Evolutionary conservation across 352 stramenopile species (phyloP).

Genomic region (Phytopythium oedochilum): DNA sequence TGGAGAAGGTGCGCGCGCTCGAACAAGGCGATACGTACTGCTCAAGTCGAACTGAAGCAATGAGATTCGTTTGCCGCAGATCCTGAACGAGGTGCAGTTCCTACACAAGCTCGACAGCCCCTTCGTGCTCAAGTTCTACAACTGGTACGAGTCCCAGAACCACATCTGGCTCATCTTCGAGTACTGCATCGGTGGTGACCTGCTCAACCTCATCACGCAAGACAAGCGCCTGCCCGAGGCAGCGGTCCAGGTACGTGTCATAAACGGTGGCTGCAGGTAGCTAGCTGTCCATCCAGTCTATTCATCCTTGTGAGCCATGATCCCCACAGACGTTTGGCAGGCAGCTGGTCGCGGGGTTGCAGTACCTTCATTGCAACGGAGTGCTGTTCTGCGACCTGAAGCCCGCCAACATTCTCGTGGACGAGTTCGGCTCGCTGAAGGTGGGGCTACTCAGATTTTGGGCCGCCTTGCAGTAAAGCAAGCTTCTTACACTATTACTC

Average conservation of each 20-base stretch:
- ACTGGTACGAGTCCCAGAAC: constrained; percentile 95
- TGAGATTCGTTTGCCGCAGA: too few species aligned
- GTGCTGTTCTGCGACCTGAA: constrained; percentile 92
- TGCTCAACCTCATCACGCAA: constrained; percentile 89
- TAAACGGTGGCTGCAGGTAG: too few species aligned
- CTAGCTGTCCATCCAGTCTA: not conserved
- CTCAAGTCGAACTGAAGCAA: too few species aligned
- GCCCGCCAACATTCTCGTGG: constrained; percentile 88
- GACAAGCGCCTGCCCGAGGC: constrained; percentile 80
- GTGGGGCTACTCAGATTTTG: not conserved
- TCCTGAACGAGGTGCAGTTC: constrained; percentile 86
- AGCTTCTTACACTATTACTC: too few species aligned
- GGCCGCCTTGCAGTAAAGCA: not conserved
- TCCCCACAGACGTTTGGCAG: constrained; percentile 54
- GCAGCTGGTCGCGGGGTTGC: constrained; percentile 71
- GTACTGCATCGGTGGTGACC: constrained; percentile 90
- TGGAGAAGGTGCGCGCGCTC: constrained; percentile 90
- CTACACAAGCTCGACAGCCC: constrained; percentile 84
- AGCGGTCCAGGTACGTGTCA: constrained; percentile 61
- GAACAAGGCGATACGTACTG: too few species aligned
- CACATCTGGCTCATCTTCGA: constrained; percentile 95
- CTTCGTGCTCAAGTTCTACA: constrained; percentile 90
- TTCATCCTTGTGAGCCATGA: not conserved
- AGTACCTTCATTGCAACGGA: constrained; percentile 87
- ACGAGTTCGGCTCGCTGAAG: constrained; percentile 92